Base-by-base conservation (phyloP, 2,329 filamentous ascomycete genomes). In the Clarireedia homoeocarpa region DNA sequence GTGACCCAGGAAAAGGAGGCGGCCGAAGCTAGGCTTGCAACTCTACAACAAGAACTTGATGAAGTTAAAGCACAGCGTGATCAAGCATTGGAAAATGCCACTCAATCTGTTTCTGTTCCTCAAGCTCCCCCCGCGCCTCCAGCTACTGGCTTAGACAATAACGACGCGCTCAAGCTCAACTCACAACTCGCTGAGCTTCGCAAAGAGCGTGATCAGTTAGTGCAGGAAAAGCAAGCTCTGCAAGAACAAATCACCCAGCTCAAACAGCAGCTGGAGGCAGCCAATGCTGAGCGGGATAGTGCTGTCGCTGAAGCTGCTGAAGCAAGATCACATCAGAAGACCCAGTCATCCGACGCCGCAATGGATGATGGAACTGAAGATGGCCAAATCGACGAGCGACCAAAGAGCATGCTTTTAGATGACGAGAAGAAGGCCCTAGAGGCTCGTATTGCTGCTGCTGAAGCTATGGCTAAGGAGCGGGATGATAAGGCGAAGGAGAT, bases 151-250 rank as follows among this genome's bases (percentile, higher is more conserved):
- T 58, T 79, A 75, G 69, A 86, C 74, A 71, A 79, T 65, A 66
- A 76, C 5, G 62, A 71, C 7, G 71, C 74, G 48, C 66, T 80
- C 17, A 76, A 83, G 48, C 66, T 80, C 17, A 76, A 83, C 59
- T 72, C 75, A 59, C 75, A 83, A 59, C 71, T 84, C 6, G 62
- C 68, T 2, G 69, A 74, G 44, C 69, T 76, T 14, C 77, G 73
- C 23, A 80, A 83, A 61, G 82, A 91, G 62, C 78, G 94, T 9
- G 83, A 85, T 45, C 76, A 76, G 1, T 78, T 85, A 53, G 84
- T 74, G 6, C 75, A 82, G 9, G 84, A 94, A 68, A 91, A 89
- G 70, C 77, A 83, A 17, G 75, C 76, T 2, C 75, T 89, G n/a
- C 82, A 89, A 61, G 74, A 81, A 56, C 83, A 87, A 59, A 75